Percentiles rank a stretch among this genome's conserved stretches.
phyloP scores from a whole-genome alignment of 73 alveolate genomes.

The Tetrahymena elliotti region DNA sequence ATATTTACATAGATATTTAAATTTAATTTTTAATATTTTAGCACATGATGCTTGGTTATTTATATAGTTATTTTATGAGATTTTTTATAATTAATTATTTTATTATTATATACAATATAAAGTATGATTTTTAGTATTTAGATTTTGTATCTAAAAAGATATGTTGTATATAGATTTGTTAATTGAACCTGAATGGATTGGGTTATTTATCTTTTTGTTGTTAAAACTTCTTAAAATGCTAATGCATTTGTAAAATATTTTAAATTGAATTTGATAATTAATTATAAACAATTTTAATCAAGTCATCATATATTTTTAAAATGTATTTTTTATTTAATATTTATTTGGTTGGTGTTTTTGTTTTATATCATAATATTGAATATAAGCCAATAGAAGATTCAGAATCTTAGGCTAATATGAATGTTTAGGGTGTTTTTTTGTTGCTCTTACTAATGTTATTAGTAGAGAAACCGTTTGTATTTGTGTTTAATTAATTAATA shows the following conservation, averaged over 20 bases:
- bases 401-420: neutral
- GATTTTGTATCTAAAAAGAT: too few species aligned
- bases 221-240: neutral
- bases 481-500: neutral
- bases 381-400: neutral
- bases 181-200: too few species aligned
- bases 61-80: neutral
- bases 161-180: too few species aligned
- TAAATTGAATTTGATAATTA: neutral
- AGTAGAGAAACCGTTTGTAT: neutral
- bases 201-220: too few species aligned
- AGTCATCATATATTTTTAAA: neutral
- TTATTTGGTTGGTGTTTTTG: neutral
- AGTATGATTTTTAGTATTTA: neutral
- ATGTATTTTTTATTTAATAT: neutral
- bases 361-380: neutral
- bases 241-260: too few species aligned
- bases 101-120: neutral
- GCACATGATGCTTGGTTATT: too few species aligned
- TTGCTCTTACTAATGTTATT: neutral
- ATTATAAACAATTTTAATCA: neutral
- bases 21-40: too few species aligned
- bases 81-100: too few species aligned
- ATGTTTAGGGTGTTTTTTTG: neutral
- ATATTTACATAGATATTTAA: too few species aligned